These are phyloP conservation scores for Firmiana major DNA, from an alignment of 345 rosid species.

Conservation along the genomic window DNA sequence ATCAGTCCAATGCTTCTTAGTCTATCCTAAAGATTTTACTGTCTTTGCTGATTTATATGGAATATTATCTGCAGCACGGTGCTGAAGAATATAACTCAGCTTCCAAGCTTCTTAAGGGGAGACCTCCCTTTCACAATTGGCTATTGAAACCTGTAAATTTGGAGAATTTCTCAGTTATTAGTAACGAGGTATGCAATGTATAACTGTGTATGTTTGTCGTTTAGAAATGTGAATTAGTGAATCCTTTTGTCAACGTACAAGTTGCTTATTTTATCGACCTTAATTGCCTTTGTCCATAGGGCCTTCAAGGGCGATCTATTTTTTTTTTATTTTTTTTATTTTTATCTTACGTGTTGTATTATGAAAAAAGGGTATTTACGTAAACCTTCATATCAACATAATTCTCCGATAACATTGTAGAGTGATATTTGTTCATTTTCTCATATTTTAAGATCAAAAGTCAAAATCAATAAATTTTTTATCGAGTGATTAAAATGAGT, in stretches of 20 bases:
- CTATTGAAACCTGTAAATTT: conserved; percentile 34
- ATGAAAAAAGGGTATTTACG: too few species aligned
- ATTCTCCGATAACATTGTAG: too few species aligned
- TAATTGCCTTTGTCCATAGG: not conserved
- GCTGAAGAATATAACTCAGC: conserved; percentile 44
- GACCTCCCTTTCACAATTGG: conserved; percentile 47
- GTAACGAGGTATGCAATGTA: conserved; percentile 16
- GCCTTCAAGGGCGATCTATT: not conserved
- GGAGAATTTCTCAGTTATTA: conserved; percentile 38
- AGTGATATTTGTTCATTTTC: too few species aligned
- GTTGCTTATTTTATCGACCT: not conserved
- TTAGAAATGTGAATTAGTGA: not conserved
- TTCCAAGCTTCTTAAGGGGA: conserved; percentile 38
- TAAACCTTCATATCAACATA: too few species aligned
- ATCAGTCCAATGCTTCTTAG: not conserved
- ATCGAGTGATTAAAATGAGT: too few species aligned
- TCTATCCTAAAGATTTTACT: not conserved
- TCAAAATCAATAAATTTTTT: too few species aligned
- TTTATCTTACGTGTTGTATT: too few species aligned
- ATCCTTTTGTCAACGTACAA: not conserved
- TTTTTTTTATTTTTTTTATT: too few species aligned
- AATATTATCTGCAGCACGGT: conserved; percentile 45
- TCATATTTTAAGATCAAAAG: too few species aligned
- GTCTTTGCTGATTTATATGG: conserved; percentile 3
- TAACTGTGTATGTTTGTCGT: not conserved